Conservation (phyloP, 1,284 basidiomycete genomes). For the Puccinia polysora region DNA sequence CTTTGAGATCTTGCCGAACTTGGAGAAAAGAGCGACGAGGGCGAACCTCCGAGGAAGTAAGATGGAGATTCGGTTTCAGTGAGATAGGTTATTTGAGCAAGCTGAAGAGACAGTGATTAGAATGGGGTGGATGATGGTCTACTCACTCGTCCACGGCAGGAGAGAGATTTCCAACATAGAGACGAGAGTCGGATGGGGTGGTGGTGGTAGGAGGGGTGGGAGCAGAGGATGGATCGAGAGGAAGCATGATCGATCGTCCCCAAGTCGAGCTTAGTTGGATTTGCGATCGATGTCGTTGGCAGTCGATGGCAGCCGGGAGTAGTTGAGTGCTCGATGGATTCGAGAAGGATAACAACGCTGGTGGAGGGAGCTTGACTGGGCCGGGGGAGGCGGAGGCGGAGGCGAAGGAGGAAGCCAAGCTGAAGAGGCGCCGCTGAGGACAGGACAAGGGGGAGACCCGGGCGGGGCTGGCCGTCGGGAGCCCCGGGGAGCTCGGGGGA, state of each 20-base stretch:
- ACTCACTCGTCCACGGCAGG: conserved; percentile 81
- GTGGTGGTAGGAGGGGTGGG: background rate
- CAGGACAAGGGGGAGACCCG: too few species aligned
- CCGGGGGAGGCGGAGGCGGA: too few species aligned
- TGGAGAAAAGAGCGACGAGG: conserved; percentile 79
- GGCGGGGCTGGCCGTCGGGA: too few species aligned
- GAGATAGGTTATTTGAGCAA: background rate
- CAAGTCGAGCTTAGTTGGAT: background rate
- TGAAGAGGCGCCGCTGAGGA: too few species aligned
- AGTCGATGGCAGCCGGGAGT: too few species aligned
- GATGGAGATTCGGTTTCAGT: background rate
- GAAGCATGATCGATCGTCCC: background rate
- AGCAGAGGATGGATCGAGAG: background rate
- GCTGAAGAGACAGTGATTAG: background rate
- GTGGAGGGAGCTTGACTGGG: too few species aligned
- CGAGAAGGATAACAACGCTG: too few species aligned
- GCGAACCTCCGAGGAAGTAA: conserved; percentile 62
- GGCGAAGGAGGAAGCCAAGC: too few species aligned
- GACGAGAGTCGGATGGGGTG: conserved; percentile 54
- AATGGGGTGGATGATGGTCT: background rate
- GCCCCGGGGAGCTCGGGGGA: too few species aligned
- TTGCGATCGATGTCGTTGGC: background rate
- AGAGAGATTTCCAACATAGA: conserved; percentile 88
- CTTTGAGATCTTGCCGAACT: conserved; percentile 83
- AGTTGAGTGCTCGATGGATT: too few species aligned